These are phyloP conservation scores for Priceomyces carsonii DNA, from an alignment of 805 yeast species.

Conservation along the genomic window DNA sequence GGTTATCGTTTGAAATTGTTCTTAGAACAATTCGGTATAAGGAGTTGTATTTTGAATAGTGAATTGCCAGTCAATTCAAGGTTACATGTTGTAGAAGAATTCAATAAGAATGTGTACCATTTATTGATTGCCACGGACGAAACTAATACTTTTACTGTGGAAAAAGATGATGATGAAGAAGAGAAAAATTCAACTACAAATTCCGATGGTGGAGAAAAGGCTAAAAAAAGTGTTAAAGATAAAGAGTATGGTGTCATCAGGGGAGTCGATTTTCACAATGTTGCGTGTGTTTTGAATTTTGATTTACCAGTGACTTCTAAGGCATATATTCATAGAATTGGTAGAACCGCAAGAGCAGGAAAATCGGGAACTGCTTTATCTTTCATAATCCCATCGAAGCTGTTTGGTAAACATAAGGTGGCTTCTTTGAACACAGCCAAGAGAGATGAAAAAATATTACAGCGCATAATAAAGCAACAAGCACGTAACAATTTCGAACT, in stretches of 20 bases:
- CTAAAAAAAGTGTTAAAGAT: conserved; percentile 36
- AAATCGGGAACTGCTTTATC: conserved; percentile 93
- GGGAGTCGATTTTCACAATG: conserved; percentile 95
- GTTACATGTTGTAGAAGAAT: conserved; percentile 92
- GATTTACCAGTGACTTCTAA: conserved; percentile 89
- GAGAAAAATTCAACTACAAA: conserved; percentile 15
- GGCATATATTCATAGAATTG: conserved; percentile 89
- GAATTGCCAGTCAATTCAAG: conserved; percentile 93
- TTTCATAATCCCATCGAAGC: conserved; percentile 80
- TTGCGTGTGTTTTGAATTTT: conserved; percentile 93
- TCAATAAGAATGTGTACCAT: conserved; percentile 84
- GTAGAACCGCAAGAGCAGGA: conserved; percentile 98
- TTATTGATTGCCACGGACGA: conserved; percentile 95
- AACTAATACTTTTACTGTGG: conserved; percentile 56
- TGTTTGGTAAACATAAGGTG: conserved; percentile 85
- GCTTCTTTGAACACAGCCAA: conserved; percentile 71
- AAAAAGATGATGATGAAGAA: conserved; percentile 49
- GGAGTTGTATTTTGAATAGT: conserved; percentile 83
- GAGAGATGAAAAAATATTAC: conserved; percentile 83
- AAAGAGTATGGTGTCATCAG: conserved; percentile 92
- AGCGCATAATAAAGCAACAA: conserved; percentile 76
- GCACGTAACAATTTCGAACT: conserved; percentile 69
- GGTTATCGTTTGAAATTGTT: conserved; percentile 90
- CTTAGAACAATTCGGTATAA: conserved; percentile 91
- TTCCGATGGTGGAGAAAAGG: conserved; percentile 12